These are phyloP conservation scores for Aplosporella prunicola DNA, from an alignment of 2,329 filamentous ascomycete genomes.

Conservation along the genomic window DNA sequence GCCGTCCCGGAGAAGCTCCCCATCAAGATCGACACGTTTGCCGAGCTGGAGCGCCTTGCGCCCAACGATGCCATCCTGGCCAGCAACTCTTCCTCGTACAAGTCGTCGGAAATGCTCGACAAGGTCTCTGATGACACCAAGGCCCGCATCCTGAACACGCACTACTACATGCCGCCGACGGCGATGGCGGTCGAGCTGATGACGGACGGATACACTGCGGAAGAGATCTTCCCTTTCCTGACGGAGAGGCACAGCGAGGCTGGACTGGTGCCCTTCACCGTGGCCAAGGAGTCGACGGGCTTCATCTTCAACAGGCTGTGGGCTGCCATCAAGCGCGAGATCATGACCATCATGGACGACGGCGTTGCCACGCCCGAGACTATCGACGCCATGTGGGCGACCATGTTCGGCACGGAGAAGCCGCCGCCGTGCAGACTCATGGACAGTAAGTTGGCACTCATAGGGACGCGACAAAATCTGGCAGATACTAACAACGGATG, in stretches of 20 bases:
- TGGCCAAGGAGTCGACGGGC: constrained; percentile 41
- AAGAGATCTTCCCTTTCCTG: constrained; percentile 38
- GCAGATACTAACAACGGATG: too few relatives aligned
- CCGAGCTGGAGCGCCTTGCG: constrained; percentile 35
- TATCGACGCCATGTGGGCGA: constrained; percentile 40
- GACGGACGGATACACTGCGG: constrained; percentile 39
- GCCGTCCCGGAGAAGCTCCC: constrained; percentile 43
- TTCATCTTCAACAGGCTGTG: constrained; percentile 49
- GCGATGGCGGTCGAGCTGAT: constrained; percentile 43
- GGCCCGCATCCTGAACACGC: constrained; percentile 39
- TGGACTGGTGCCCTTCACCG: constrained; percentile 34
- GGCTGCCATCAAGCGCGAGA: constrained; percentile 48
- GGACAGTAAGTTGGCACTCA: constrained; percentile 25
- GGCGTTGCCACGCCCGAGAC: constrained; percentile 41
- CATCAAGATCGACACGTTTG: constrained; percentile 42
- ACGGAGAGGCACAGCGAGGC: constrained; percentile 30
- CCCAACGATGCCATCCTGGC: constrained; percentile 40
- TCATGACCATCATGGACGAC: constrained; percentile 40
- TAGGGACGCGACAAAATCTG: too few relatives aligned
- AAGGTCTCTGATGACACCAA: constrained; percentile 32
- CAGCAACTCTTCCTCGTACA: constrained; percentile 46
- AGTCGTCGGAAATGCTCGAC: constrained; percentile 39
- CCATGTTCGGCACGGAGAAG: constrained; percentile 26
- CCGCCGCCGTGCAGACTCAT: constrained; percentile 34
- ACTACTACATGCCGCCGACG: constrained; percentile 43